phyloP scores from a whole-genome alignment of 2,329 filamentous ascomycete species.

The Thelonectria rubi region DNA sequence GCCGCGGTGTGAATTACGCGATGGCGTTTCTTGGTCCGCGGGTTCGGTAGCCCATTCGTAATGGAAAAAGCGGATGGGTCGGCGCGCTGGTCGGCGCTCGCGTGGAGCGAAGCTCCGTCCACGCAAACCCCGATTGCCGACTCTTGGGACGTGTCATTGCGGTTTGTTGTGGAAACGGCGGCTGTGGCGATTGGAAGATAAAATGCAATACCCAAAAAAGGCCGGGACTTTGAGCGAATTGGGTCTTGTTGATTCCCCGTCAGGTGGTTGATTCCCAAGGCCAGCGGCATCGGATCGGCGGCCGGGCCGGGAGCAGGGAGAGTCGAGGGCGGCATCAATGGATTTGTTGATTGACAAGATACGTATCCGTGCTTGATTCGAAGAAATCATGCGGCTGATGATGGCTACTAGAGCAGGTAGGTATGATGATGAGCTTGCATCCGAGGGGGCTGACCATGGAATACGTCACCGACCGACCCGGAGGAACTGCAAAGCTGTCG shows the following conservation, averaged over 20 bases:
- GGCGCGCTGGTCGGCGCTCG: conserved; percentile 4
- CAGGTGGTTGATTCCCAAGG: conserved; percentile 3
- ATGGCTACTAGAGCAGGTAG: background rate
- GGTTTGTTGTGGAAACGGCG: background rate
- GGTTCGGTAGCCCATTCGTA: background rate
- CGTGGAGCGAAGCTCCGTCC: background rate
- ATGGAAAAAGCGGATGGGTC: background rate
- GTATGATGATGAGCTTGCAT: background rate
- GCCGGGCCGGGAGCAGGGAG: conserved; percentile 1
- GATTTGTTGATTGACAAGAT: no score
- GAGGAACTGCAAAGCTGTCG: background rate
- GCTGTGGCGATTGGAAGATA: conserved; percentile 12
- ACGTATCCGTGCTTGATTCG: no score
- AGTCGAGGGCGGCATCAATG: background rate
- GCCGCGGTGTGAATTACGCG: no score
- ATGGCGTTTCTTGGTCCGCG: no score
- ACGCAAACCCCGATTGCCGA: conserved; percentile 10
- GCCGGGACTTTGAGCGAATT: conserved; percentile 2
- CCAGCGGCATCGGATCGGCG: conserved; percentile 22
- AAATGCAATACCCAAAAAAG: background rate
- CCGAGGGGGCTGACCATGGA: background rate
- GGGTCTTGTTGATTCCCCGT: background rate
- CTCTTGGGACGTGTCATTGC: background rate
- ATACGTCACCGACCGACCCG: conserved; percentile 2
- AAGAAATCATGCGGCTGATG: background rate